Evolutionary conservation across 208 protist species (phyloP), one percentile per base, ranked within the genome.

Genomic region (Trypanosoma congolense): DNA sequence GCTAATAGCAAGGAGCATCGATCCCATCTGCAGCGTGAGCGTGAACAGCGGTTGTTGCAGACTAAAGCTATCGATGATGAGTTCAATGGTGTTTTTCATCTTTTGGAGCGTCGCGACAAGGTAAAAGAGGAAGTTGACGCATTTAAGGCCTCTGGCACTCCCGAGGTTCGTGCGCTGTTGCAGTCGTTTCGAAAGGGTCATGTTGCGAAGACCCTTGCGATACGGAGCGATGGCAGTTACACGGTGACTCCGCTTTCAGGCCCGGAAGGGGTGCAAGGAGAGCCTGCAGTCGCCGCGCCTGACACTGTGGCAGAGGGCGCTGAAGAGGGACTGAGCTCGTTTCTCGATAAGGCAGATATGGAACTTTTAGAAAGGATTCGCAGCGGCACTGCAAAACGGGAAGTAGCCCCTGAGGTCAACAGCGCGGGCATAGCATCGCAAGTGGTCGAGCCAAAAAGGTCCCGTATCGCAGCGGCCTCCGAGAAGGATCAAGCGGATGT

Each of bases 61-160:
- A 84, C 82, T 9, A 63, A 59, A 14, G 77, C 73, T 19, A 64
- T 93, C 33, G 86, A 93, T 43, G 66, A 62, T 36, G 82, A 75
- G 52, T 79, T 93, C 56, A 77, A 82, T 47, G 38, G 22, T 2
- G 67, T 93, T 21, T 57, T 81, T 51, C 86, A 90, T 56, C 63
- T 93, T 3, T 56, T 93, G 33, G 73, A 77, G 25, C 68, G 58
- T 24, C 76, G 86, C 10, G 69, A 90, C 51, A 81, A 78, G 33
- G 50, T 61, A 22, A 51, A 71, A 51, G 82, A 93, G 67, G 82
- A 87, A 56, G 65, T 55, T 52, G 70, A 75, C 28, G 71, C 62
- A 3, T 90, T 93, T 43, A 49, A 64, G 36, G 50, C 50, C 24
- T 67, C 60, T 18, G 82, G 82, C 33, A 88, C 70, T 6, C 70